These are phyloP conservation scores for Chaetomium cochliodes DNA, from an alignment of 495 filamentous ascomycete species.

Conservation along the genomic window DNA sequence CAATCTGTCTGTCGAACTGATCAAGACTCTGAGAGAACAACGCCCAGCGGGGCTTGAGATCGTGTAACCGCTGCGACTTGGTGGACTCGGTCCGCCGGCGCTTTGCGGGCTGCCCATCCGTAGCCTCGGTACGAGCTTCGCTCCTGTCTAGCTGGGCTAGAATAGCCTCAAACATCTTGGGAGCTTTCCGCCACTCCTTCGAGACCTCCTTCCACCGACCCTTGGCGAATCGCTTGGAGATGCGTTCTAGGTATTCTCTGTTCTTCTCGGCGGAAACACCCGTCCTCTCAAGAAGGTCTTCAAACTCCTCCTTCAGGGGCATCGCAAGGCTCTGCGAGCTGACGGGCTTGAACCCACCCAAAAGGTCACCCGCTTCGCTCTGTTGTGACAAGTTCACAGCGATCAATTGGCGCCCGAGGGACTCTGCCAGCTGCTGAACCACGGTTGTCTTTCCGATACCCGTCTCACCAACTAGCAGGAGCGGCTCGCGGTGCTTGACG, in stretches of 20 bases:
- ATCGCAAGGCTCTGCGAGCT: slow-evolving; percentile 83
- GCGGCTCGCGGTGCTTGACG: slow-evolving; percentile 78
- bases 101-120: slow-evolving; percentile 67
- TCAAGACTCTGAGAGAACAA: slow-evolving; percentile 71
- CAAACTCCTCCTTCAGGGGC: slow-evolving; percentile 90
- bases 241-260: slow-evolving; percentile 73
- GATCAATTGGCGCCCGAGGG: slow-evolving; percentile 76
- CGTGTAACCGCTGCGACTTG: slow-evolving; percentile 55
- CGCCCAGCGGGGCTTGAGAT: slow-evolving; percentile 74
- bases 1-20: slow-evolving; percentile 77
- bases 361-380: slow-evolving; percentile 87
- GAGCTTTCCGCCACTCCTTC: slow-evolving; percentile 82
- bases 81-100: slow-evolving; percentile 73
- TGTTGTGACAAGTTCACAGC: slow-evolving; percentile 97
- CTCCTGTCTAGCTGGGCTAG: slow-evolving; percentile 50
- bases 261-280: slow-evolving; percentile 83
- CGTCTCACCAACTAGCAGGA: slow-evolving; percentile 93
- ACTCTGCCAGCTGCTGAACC: slow-evolving; percentile 84
- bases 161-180: slow-evolving; percentile 77
- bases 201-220: slow-evolving; percentile 81
- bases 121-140: slow-evolving; percentile 35
- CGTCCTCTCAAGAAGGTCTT: slow-evolving; percentile 78
- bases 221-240: slow-evolving; percentile 74
- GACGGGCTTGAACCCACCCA: slow-evolving; percentile 95
- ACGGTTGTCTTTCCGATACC: slow-evolving; percentile 97